Conservation (phyloP, 345 rosid genomes). For the Eucalyptus melliodora region DNA sequence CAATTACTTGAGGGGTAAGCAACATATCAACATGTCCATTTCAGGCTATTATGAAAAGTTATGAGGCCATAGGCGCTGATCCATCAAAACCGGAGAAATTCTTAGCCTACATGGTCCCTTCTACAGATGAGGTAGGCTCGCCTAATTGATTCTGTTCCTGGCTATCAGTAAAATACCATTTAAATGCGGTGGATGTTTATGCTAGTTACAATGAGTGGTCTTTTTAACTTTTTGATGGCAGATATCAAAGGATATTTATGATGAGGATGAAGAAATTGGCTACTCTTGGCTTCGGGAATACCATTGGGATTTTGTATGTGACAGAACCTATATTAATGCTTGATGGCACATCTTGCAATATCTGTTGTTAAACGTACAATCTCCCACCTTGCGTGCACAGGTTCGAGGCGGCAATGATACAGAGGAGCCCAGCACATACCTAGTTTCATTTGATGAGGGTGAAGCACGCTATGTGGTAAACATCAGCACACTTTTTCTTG, state of each 20-base stretch:
- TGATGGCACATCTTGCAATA: background rate
- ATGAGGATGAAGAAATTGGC: constrained; percentile 65
- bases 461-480: constrained; percentile 79
- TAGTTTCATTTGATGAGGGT: constrained; percentile 67
- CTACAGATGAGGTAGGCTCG: constrained; percentile 60
- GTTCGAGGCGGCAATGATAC: constrained; percentile 49
- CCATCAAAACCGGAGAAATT: constrained; percentile 65
- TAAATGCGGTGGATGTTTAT: background rate
- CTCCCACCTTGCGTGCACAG: constrained; percentile 16
- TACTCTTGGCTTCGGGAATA: constrained; percentile 94
- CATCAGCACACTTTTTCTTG: background rate
- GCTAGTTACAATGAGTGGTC: background rate
- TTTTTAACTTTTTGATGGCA: constrained; percentile 15
- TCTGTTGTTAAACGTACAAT: background rate
- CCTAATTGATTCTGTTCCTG: background rate
- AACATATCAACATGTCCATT: background rate
- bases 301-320: constrained; percentile 81
- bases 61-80: constrained; percentile 58
- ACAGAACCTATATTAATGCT: background rate
- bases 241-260: constrained; percentile 70
- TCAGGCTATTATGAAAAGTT: constrained; percentile 95
- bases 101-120: constrained; percentile 89
- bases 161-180: background rate
- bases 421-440: constrained; percentile 64
- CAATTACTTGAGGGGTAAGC: background rate